Evolutionary conservation across 225 moss, liverwort and hornwort species (phyloP), one percentile per base, ranked within the genome.

Genomic region (Neckera pumila): DNA sequence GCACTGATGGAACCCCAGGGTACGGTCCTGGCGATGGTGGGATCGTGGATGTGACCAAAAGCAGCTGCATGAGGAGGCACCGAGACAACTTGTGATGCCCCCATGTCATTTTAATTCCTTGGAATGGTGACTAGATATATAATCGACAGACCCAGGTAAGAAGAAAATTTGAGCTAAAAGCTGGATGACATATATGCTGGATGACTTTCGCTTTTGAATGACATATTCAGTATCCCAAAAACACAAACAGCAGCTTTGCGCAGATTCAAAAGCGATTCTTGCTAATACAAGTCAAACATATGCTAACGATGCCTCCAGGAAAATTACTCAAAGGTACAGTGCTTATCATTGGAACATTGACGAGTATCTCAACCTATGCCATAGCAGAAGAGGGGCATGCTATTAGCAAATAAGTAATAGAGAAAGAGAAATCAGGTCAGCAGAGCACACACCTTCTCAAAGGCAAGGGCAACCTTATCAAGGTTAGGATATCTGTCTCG

Each of bases 401-500:
- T 30, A 16, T 31, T 23, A 42, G 42, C 28, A 51, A 86, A 86
- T 56, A 28, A 57, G 34, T 42, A 43, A 33, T 36, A 57, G 30
- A 56, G 30, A 20, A 43, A 64, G 34, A 65, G 25, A 42, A 78
- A 59, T 69, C 14, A 58, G 20, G 81, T 59, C 38, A 20, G 28
- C 28, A 67, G 56, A 15, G 21, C 10, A 71, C 57, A 71, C n/a
- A 97, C 96, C 93, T 97, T 99, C 89, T 99, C 96, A 91, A 97
- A 97, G 67, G 97, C 99, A 69, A 99, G 92, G 22, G 96, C 95
- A 75, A 97, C 94, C 91, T 99, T 99, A 90, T 99, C 96, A 53
- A 99, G 95, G 84, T 92, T 96, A 53, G 96, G 95, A 86, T 99
- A 99, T 51, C 94, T 93, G 59, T 95, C 95, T 88, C 91, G 93